Base-by-base conservation (phyloP, 352 stramenopile species). In the Phytophthora vignae region DNA sequence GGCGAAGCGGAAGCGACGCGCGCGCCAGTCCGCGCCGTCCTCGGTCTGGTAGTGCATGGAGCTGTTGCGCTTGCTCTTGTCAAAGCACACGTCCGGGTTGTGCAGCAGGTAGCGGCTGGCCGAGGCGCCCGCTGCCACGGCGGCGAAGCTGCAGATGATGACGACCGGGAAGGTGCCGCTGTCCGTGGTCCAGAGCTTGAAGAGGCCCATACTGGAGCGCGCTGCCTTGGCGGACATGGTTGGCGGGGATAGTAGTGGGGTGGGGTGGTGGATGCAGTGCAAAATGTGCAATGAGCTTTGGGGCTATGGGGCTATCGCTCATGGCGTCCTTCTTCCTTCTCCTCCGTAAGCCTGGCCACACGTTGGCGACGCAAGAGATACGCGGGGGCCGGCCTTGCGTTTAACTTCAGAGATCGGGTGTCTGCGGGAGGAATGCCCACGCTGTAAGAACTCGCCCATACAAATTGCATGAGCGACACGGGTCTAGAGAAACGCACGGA, bases 181-280 rank as follows among this genome's bases (percentile, higher is more conserved):
- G 65, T 87, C 80, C 2, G 80, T 87, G 31, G 64, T 81, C 80
- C 80, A 87, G 64, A 82, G 79, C 52, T 82, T 78, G 56, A 77
- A 74, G 61, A 87, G 42, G 27, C 77, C 65, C 66, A 87, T 78
- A 56, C 50, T 57, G 25, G 77, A 69, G 56, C 76, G 79, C 31
- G 46, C 46, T 55, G 65, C 59, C 57, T 77, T 77, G 69, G 69
- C 60, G 53, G 67, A 72, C 64, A 74, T 72, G 60, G 49, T 49
- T 50, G 42, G 5, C 48, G 56, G 27, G 25, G 62, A 61, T 27
- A 58, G 57, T 27, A 50, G 36, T 21, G 65, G 17, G 25, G 5
- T 17, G 25, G 48, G 14, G 36, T 14, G 50, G 42, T 9, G 11
- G 12, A n/a, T 9, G 46, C n/a, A 52, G 21, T 21, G 60, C 60